Base-by-base conservation (phyloP, 108 stramenopile species). In the Discostella pseudostelligera region DNA sequence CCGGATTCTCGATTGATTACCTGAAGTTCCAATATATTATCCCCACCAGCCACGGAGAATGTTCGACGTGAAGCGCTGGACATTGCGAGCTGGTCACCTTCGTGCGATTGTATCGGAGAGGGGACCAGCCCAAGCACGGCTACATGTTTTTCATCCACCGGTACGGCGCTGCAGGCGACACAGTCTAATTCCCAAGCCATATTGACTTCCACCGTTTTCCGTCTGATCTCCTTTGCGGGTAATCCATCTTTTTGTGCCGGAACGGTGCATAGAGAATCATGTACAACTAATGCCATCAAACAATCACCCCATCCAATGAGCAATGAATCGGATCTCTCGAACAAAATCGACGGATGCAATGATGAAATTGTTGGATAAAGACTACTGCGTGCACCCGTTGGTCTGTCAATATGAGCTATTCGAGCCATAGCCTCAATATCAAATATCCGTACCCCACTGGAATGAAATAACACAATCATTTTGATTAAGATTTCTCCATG, bases 181-280 rank as follows among this genome's bases (percentile, higher is more conserved):
- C 88, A 89, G 62, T 89, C 92, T 53, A 93, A 70, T 55, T 89
- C 87, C 92, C 92, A 93, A n/a, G 92, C 92, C 88, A 89, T 89
- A 21, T 62, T 81, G 54, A 85, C 86, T 39, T 83, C 70, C 0
- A 88, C 92, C 2, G 74, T 69, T 36, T 57, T 83, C 39, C 47
- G 65, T 56, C 68, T 69, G 16, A 32, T 36, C 60, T 62, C 46
- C 37, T 42, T 60, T 44, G 56, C n/a, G 16, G 73, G 35, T n/a
- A 66, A 0, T 25, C 28, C 70, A 47, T 46, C 66, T 28, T 62
- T 51, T 40, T 42, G 39, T 59, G 62, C 28, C 19, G 46, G 19
- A 5, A 55, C 25, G n/a, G 59, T 44, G 22, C 21, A 56, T 13
- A 37, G 22, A 32, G 51, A 12, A 32, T 85, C 84, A 45, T 69